Conservation (phyloP, 1,284 basidiomycete genomes). For the Austroboletus rostrupii region DNA sequence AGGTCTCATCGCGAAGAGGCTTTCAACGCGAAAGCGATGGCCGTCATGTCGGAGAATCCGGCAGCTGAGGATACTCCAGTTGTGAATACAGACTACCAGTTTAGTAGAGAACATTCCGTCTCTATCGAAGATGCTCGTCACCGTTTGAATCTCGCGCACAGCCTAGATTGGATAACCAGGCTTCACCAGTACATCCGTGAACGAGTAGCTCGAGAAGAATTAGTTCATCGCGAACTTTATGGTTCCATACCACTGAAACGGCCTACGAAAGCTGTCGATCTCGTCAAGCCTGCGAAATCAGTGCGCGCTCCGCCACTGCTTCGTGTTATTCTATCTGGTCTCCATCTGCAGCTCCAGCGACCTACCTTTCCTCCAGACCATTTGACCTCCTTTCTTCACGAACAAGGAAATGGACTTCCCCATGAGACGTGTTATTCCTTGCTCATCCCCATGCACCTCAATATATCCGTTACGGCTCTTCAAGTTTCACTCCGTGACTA, state of each 20-base stretch:
- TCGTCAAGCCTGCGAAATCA: constrained; percentile 34
- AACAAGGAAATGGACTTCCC: constrained; percentile 71
- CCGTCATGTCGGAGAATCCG: constrained; percentile 46
- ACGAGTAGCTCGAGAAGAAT: constrained; percentile 26
- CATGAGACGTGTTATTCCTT: constrained; percentile 73
- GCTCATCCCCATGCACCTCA: constrained; percentile 80
- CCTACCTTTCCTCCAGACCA: constrained; percentile 61
- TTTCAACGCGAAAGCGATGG: constrained; percentile 74
- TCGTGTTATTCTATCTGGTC: constrained; percentile 61
- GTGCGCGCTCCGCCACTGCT: constrained; percentile 68
- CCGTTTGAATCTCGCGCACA: constrained; percentile 71
- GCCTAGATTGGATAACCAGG: constrained; percentile 75
- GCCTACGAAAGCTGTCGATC: constrained; percentile 29
- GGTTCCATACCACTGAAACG: constrained; percentile 26
- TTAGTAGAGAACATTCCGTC: constrained; percentile 61
- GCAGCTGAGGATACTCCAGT: constrained; percentile 18
- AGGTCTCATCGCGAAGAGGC: constrained; percentile 78
- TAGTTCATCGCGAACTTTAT: constrained; percentile 36
- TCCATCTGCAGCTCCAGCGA: constrained; percentile 56
- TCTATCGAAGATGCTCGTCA: constrained; percentile 71
- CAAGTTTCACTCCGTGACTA: constrained; percentile 78
- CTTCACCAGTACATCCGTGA: constrained; percentile 37
- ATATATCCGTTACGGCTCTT: constrained; percentile 64
- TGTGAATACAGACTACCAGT: constrained; percentile 45
- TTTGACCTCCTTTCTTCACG: constrained; percentile 67